phyloP scores from a whole-genome alignment of 257 asterid species.

The Solanum habrochaites region DNA sequence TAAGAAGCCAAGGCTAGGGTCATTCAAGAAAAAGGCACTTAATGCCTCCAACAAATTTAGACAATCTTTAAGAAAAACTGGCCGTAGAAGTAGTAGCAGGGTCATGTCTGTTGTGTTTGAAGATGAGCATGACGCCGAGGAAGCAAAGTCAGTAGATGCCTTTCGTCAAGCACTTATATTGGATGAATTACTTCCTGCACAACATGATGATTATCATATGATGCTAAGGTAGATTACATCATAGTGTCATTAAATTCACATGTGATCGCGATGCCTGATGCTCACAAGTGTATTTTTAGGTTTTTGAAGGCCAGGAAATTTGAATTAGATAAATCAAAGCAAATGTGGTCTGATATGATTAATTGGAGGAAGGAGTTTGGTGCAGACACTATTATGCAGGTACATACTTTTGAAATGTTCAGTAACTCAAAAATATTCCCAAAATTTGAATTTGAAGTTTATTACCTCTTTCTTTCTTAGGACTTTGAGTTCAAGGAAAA shows the following conservation, averaged over 20 bases:
- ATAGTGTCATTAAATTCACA: not conserved
- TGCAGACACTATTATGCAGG: constrained; percentile 75
- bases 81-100: constrained; percentile 46
- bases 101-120: constrained; percentile 60
- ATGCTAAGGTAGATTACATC: constrained; percentile 44
- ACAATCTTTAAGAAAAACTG: constrained; percentile 33
- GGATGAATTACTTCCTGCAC: constrained; percentile 74
- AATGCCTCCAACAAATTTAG: constrained; percentile 47
- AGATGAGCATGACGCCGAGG: constrained; percentile 89
- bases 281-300: constrained; percentile 15
- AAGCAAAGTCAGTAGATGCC: constrained; percentile 66
- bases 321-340: constrained; percentile 80
- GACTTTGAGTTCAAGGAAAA: constrained; percentile 76
- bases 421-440: not conserved
- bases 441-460: not conserved
- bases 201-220: constrained; percentile 88
- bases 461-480: constrained; percentile 10
- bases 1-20: constrained; percentile 36
- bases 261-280: not conserved
- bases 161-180: constrained; percentile 85
- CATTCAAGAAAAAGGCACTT: constrained; percentile 43
- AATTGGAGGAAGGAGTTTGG: constrained; percentile 95
- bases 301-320: constrained; percentile 87
- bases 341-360: constrained; percentile 96
- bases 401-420: not conserved